Conservation (phyloP, 2,329 filamentous ascomycete species). For the Zymoseptoria brevis region DNA sequence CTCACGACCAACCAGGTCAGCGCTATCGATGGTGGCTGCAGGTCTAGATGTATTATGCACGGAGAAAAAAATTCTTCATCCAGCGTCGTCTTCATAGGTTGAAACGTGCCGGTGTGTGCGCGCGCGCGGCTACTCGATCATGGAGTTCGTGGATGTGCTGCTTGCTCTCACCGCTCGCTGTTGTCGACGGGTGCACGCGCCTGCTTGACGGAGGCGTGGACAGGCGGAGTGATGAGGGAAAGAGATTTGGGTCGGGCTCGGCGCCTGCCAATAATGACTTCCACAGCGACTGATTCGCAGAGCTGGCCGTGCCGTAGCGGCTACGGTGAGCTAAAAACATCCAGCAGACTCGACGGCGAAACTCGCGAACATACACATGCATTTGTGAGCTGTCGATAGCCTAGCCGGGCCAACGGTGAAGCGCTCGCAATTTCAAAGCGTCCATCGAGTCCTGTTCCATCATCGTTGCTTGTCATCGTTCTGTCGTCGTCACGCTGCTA, state of each 20-base stretch:
- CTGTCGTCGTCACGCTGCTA: neutral
- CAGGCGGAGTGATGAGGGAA: no score
- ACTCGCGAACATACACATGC: neutral
- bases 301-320: neutral
- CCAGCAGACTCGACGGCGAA: neutral
- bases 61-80: slow-evolving; percentile 14
- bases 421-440: neutral
- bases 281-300: neutral
- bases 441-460: neutral
- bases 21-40: neutral
- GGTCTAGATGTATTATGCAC: slow-evolving; percentile 5
- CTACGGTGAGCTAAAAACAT: neutral
- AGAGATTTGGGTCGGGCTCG: neutral
- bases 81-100: slow-evolving; percentile 8
- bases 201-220: neutral
- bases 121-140: slow-evolving; percentile 1
- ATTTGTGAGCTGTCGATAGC: neutral
- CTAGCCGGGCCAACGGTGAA: neutral
- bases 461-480: neutral
- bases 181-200: neutral
- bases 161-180: neutral
- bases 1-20: neutral
- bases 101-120: neutral
- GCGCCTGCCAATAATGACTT: neutral
- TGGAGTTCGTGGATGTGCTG: neutral